phyloP scores from a whole-genome alignment of 345 rosid species.

The Balakata baccata region DNA sequence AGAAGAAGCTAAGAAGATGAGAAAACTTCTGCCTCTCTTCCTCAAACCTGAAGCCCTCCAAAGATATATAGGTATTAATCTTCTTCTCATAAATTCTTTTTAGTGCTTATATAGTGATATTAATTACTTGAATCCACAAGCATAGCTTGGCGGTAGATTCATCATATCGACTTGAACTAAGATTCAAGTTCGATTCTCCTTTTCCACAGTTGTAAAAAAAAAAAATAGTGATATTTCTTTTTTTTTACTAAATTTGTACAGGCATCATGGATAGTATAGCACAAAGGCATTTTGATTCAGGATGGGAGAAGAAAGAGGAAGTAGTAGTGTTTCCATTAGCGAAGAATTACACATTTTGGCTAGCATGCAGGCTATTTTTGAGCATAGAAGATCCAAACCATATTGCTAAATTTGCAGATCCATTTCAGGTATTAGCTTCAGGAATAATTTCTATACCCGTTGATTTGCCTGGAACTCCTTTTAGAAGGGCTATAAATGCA shows the following conservation, averaged over 20 bases:
- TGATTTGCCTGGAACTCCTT: constrained; percentile 36
- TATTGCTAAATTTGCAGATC: constrained; percentile 23
- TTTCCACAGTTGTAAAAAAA: no score
- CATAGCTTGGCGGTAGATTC: no score
- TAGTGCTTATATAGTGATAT: neutral
- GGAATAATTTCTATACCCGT: constrained; percentile 34
- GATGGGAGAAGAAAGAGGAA: constrained; percentile 29
- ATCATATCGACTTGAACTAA: no score
- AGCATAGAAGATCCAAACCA: constrained; percentile 32
- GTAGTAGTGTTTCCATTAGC: constrained; percentile 35
- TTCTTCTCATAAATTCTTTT: neutral
- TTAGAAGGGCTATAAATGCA: constrained; percentile 28
- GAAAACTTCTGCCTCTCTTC: constrained; percentile 38
- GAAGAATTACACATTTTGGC: constrained; percentile 35
- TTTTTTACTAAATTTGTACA: neutral
- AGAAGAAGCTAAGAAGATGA: constrained; percentile 32
- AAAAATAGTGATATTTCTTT: no score
- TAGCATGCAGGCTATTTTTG: constrained; percentile 32
- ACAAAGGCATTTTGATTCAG: constrained; percentile 19
- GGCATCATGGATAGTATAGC: constrained; percentile 35
- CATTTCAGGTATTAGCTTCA: constrained; percentile 18
- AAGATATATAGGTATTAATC: constrained; percentile 18
- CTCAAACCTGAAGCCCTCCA: constrained; percentile 37
- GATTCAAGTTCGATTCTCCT: no score
- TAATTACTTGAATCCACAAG: no score